Evolutionary conservation across 2,329 filamentous ascomycete species (phyloP).

Genomic region (Colletotrichum shisoi): DNA sequence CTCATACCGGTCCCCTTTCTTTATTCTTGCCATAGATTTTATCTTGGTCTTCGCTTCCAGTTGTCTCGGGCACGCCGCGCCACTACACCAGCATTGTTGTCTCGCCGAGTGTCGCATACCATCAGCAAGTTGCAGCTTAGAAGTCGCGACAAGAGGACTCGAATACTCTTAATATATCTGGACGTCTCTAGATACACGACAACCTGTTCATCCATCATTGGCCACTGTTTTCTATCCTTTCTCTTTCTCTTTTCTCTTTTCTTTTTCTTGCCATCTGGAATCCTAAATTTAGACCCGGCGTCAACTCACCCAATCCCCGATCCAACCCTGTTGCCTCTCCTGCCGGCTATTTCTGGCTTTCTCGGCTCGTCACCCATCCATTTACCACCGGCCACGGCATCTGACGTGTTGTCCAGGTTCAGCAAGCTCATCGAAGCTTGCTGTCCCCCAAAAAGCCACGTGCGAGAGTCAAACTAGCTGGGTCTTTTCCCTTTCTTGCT

Average conservation of each 20-base stretch:
- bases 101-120: no score
- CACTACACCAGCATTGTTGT: background rate
- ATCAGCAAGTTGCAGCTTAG: background rate
- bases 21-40: background rate
- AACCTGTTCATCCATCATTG: background rate
- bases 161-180: slow-evolving; percentile 19
- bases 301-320: slow-evolving; percentile 21
- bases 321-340: slow-evolving; percentile 3
- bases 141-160: background rate
- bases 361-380: slow-evolving; percentile 7
- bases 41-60: background rate
- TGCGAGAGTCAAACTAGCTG: slow-evolving; percentile 1
- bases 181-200: background rate
- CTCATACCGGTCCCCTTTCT: background rate
- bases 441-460: slow-evolving; percentile 12
- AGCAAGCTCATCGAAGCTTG: slow-evolving; percentile 11
- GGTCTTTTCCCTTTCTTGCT: background rate
- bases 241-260: no score
- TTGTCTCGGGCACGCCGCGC: background rate
- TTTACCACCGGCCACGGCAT: background rate
- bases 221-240: background rate
- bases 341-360: background rate
- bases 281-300: slow-evolving; percentile 36
- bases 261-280: background rate
- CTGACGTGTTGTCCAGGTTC: background rate